Evolutionary conservation across 768 basidiomycete genomes (phyloP), one percentile per base, ranked within the genome.

Genomic region (Coprinopsis marcescibilis): DNA sequence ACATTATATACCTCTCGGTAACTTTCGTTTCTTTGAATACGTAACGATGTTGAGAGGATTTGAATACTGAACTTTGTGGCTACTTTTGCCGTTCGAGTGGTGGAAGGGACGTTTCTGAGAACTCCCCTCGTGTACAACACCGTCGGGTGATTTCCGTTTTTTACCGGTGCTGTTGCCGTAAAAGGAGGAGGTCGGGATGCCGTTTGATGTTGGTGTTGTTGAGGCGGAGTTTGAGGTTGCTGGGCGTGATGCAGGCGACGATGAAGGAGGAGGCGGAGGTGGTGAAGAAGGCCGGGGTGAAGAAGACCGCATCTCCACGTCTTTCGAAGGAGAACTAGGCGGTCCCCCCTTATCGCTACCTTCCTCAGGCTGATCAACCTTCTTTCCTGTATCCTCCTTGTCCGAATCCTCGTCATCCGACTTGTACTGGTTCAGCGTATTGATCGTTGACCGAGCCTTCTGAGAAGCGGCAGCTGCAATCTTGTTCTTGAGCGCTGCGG

Each of bases 401-500:
- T 46, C 52, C 15, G 38, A 43, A 12, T 56, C 51, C 17, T 56
- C 43, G 23, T 61, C 60, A n/a, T 51, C 46, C 29, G 66, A 66
- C 17, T 55, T 57, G 30, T 67, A 67, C 20, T 57, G 53, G 1
- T 51, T 58, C 20, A 66, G 57, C 32, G 54, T 55, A 20, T 52
- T 58, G 19, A 66, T 36, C 8, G 60, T 61, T 27, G 40, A 48
- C 26, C 52, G 50, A 10, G 63, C 56, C 20, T 61, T 57, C 23
- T 58, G n/a, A n/a, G n/a, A n/a, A n/a, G n/a, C n/a, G n/a, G n/a
- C n/a, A n/a, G n/a, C n/a, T n/a, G n/a, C 43, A 10, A 67, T 67
- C 49, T 64, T 67, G 26, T 58, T 50, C 44, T 65, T 65, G 45
- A 67, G 46, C 12, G 55, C 50, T 11, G 52, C 45, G 8, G 66